phyloP scores from a whole-genome alignment of 2,329 filamentous ascomycete species.

The Sporothrix schenckii region DNA sequence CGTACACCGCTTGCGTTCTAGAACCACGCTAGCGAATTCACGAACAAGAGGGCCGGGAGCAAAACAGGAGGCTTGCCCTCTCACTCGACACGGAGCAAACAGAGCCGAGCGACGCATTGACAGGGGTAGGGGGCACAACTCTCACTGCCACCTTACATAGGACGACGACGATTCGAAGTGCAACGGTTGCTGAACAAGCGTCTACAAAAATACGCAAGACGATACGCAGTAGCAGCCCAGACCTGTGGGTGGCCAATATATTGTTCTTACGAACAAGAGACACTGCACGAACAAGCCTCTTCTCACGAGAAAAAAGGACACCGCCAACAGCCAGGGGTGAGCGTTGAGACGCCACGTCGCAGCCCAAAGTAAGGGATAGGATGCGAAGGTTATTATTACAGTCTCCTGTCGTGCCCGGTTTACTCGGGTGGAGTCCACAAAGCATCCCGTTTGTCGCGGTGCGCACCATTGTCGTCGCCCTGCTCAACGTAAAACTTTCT shows the following conservation, averaged over 20 bases:
- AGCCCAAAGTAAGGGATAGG: conserved; percentile 7
- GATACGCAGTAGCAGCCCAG: not conserved
- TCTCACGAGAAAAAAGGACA: not conserved
- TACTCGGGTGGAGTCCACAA: not conserved
- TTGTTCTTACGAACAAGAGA: not conserved
- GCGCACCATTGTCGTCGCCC: too few species aligned
- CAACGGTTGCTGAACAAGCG: not conserved
- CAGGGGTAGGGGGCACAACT: conserved; percentile 9
- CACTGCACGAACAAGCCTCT: not conserved
- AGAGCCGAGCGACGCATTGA: conserved; percentile 16
- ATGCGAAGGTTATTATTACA: not conserved
- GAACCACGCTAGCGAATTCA: conserved; percentile 24
- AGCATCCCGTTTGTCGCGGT: not conserved
- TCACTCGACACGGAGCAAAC: conserved; percentile 9
- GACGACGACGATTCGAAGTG: not conserved
- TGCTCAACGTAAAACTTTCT: too few species aligned
- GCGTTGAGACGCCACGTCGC: not conserved
- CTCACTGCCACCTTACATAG: not conserved
- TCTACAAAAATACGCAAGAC: not conserved
- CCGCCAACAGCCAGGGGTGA: not conserved
- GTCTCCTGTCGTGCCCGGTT: not conserved
- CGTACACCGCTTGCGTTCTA: conserved; percentile 18
- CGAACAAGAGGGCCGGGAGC: conserved; percentile 5
- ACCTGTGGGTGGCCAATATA: not conserved
- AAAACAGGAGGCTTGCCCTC: conserved; percentile 4